Base-by-base conservation (phyloP, 2,329 filamentous ascomycete species). In the Trichoderma koningiopsis region DNA sequence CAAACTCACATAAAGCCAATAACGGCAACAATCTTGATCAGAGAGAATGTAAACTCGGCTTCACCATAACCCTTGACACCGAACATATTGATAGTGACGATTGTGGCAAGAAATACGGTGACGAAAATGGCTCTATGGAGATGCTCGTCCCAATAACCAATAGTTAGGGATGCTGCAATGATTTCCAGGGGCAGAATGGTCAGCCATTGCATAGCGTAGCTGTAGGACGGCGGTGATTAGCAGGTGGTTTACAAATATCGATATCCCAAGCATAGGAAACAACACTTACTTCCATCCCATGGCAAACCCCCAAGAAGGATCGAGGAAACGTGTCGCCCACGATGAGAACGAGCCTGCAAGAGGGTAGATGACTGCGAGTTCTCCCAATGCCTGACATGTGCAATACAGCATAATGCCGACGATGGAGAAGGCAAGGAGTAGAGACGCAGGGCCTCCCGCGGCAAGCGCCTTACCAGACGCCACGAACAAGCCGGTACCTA, bases 221-320 rank as follows among this genome's bases (percentile, higher is more conserved):
- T 92, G 74, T 52, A 5, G 40, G 22, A 31, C 19, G 24, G 13
- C 13, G 40, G 64, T 70, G 8, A 14, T 70, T 35, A 71, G 68
- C 68, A 60, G 4, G 27, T 27, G 2, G 10, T 58, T 55, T 19
- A 31, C 2, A 5, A 10, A 10, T 10, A 19, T 27, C n/a, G 47
- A 8, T 14, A 37, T 22, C 29, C 31, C 19, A 16, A 14, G 13
- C 1, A 22, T 24, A 22, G 16, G 29, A 33, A 13, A 33, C 14
- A 43, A 43, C 22, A 85, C 88, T 79, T 79, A 92, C 86, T 96
- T 97, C 93, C 93, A 97, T 19, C 93, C 94, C 92, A 97, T 96
- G 58, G 93, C 92, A 77, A 97, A 97, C 0, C 94, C 94, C 93
- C 93, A 97, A 0, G 94, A 94, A 0, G 94, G 95, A 76, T 97